Evolutionary conservation across 305 asterid genomes (phyloP), one percentile per base, ranked within the genome.

Genomic region (Fraxinus dipetala): DNA sequence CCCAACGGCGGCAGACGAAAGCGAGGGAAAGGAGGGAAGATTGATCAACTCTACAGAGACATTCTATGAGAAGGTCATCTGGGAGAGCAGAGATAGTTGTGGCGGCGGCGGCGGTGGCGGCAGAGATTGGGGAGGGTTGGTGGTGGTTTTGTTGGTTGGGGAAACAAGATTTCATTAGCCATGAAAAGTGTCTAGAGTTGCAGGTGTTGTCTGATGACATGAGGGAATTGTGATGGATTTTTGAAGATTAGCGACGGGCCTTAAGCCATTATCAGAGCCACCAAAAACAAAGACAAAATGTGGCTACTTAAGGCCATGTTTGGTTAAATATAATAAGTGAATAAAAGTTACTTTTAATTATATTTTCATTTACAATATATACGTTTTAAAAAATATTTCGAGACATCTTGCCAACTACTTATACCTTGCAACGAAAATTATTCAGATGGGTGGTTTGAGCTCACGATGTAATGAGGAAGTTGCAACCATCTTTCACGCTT

Each of bases 161-260:
- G 85, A 94, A 93, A 77, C 97, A 94, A 72, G 97, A 93, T 90
- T 94, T 94, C 87, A 93, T 79, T 0, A 94, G 90, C 95, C 97
- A 93, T 87, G 97, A 91, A 78, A 94, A 90, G 79, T 89, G 97
- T 63, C 97, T 92, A 67, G 97, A 89, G 83, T 83, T 86, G 85
- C 98, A 91, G 75, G 90, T 91, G 34, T 91, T 93, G 2, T 89
- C 75, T 26, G 84, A 28, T 22, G 92, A 88, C 82, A 84, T 84
- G 43, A 40, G n/a, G 36, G 35, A 20, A 78, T 61, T 67, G 26
- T 6, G 13, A 20, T 11, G 61, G 36, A 28, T 24, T 63, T 63
- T 24, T 8, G 72, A 20, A 9, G 20, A 61, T 9, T 9, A 63
- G 34, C 28, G 72, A 63, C 34, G 5, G 34, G 34, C 5, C 5